These are phyloP conservation scores for Venturia asperata DNA, from an alignment of 2,329 filamentous ascomycete species.

Conservation along the genomic window DNA sequence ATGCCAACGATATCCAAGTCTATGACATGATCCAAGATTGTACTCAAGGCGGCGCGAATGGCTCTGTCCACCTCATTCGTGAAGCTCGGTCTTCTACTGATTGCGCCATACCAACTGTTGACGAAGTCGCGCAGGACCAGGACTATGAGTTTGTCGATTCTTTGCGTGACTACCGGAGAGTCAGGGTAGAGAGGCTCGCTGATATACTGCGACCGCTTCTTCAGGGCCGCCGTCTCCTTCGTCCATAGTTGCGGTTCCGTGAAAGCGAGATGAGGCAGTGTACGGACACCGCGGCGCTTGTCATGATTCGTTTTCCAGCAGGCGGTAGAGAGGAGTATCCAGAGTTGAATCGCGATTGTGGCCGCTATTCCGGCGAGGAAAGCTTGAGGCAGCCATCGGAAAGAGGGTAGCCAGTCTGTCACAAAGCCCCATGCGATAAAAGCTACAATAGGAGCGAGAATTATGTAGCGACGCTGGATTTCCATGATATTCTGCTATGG, in stretches of 20 bases:
- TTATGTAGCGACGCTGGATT: conserved; percentile 64
- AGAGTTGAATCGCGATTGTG: conserved; percentile 47
- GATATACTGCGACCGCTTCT: conserved; percentile 58
- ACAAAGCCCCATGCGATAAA: conserved; percentile 86
- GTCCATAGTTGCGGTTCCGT: conserved; percentile 58
- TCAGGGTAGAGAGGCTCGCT: conserved; percentile 64
- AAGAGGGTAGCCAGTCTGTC: conserved; percentile 70
- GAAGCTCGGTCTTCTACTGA: conserved; percentile 74
- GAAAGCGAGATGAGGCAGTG: conserved; percentile 45
- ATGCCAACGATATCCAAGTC: conserved; percentile 78
- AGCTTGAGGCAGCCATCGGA: conserved; percentile 81
- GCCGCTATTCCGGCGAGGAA: conserved; percentile 62
- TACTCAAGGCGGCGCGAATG: conserved; percentile 64
- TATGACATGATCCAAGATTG: conserved; percentile 64
- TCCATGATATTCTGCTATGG: conserved; percentile 16
- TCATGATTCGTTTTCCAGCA: conserved; percentile 39
- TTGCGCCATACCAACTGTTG: conserved; percentile 77
- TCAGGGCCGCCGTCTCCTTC: conserved; percentile 60
- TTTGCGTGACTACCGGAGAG: conserved; percentile 69
- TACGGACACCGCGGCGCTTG: conserved; percentile 27
- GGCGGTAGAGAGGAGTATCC: conserved; percentile 56
- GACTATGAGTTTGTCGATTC: conserved; percentile 70
- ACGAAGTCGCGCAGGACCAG: conserved; percentile 79
- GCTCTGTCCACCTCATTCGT: conserved; percentile 78
- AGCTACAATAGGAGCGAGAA: conserved; percentile 58